Evolutionary conservation across 2,329 filamentous ascomycete genomes (phyloP).

Genomic region (Alternaria sp.): DNA sequence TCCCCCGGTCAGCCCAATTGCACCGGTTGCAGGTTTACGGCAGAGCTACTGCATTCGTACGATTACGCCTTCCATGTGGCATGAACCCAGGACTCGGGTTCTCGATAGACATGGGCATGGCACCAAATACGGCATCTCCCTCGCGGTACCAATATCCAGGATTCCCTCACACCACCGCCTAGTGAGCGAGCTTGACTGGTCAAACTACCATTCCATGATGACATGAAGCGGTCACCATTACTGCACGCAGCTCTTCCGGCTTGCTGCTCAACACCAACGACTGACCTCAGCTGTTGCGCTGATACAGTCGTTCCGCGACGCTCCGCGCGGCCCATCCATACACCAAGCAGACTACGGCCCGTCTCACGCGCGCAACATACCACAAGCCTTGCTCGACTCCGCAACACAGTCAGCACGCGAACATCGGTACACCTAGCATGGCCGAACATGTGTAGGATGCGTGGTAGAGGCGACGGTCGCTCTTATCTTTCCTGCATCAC

Average conservation of each 20-base stretch:
- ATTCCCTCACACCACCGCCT: not conserved
- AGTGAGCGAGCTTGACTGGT: not conserved
- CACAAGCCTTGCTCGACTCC: not conserved
- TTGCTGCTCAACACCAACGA: not conserved
- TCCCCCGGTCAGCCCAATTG: slow-evolving; percentile 12
- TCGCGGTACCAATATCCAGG: slow-evolving; percentile 1
- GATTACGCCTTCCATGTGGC: not conserved
- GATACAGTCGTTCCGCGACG: not conserved
- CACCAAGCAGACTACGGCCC: not conserved
- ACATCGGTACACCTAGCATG: not conserved
- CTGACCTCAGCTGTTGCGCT: slow-evolving; percentile 1
- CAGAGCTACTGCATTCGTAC: slow-evolving; percentile 9
- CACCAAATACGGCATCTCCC: not conserved
- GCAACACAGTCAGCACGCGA: not conserved
- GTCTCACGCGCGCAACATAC: not conserved
- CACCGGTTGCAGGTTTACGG: slow-evolving; percentile 1
- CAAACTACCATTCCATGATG: not conserved
- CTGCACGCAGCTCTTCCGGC: not conserved
- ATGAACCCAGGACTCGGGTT: not conserved
- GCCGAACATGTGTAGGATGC: not conserved
- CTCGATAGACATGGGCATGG: not conserved
- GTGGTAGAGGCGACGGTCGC: not conserved
- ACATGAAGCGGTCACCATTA: slow-evolving; percentile 1
- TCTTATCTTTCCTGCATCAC: not conserved
- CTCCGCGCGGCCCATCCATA: not conserved